A percentile compares a stretch with the other conserved stretches of the same genome.
Evolutionary conservation across 1,284 basidiomycete species (phyloP).

Genomic region (Abortiporus biennis): DNA sequence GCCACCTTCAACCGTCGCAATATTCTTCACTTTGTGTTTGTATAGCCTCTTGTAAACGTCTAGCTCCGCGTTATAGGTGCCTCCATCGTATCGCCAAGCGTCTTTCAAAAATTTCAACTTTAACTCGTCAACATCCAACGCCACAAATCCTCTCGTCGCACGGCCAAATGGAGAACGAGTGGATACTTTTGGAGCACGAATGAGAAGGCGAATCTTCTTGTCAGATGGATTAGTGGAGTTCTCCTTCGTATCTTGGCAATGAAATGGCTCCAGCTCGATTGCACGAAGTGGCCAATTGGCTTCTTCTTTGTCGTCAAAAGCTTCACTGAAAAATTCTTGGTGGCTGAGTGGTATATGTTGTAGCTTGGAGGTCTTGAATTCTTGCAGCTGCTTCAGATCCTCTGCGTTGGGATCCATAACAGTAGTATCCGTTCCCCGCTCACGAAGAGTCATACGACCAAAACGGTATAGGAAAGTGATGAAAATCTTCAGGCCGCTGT

Average conservation of each 20-base stretch:
- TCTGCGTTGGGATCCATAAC: not conserved
- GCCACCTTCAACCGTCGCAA: slow-evolving; percentile 24
- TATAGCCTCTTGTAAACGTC: not conserved
- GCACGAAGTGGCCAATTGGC: not conserved
- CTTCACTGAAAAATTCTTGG: too few species aligned
- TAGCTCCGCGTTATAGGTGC: not conserved
- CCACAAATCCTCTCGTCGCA: slow-evolving; percentile 1
- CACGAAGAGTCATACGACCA: not conserved
- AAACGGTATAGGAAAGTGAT: slow-evolving; percentile 3
- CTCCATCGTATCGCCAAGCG: not conserved
- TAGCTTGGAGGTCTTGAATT: too few species aligned
- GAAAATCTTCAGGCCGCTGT: too few species aligned
- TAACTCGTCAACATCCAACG: not conserved
- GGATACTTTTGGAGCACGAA: not conserved
- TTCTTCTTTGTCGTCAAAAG: not conserved
- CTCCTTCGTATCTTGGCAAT: too few species aligned
- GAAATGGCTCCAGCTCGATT: too few species aligned
- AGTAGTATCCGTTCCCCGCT: not conserved
- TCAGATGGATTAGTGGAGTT: not conserved
- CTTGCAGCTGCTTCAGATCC: not conserved
- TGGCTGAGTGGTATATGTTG: too few species aligned
- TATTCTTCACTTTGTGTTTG: not conserved
- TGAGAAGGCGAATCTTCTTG: not conserved
- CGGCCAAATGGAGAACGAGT: not conserved
- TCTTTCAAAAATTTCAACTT: slow-evolving; percentile 3